phyloP scores from a whole-genome alignment of 2,329 filamentous ascomycete genomes.

The Aureobasidium melanogenum region DNA sequence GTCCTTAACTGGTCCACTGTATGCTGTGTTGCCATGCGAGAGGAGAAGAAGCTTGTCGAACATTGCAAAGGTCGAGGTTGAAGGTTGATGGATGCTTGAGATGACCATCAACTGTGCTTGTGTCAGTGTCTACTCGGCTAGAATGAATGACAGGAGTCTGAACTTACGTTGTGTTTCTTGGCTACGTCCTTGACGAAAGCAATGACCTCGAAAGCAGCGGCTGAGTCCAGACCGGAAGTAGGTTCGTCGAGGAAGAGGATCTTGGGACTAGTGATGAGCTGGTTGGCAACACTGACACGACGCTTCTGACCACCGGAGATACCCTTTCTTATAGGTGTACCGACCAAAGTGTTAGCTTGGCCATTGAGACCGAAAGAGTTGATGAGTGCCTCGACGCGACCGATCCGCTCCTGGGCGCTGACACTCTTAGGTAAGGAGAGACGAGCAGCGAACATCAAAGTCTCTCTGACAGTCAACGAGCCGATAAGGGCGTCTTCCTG shows the following conservation, averaged over 20 bases:
- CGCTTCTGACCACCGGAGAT: slow-evolving; percentile 81
- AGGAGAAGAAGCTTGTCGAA: slow-evolving; percentile 74
- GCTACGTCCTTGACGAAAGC: slow-evolving; percentile 61
- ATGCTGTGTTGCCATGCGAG: slow-evolving; percentile 61
- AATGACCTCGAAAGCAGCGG: slow-evolving; percentile 67
- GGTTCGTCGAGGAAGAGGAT: slow-evolving; percentile 79
- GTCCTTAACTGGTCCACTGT: slow-evolving; percentile 55
- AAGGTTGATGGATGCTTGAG: slow-evolving; percentile 79
- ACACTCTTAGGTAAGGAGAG: slow-evolving; percentile 48
- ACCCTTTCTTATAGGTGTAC: slow-evolving; percentile 74
- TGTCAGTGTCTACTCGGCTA: neutral
- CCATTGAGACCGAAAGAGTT: slow-evolving; percentile 62
- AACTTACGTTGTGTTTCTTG: slow-evolving; percentile 52
- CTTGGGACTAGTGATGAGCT: slow-evolving; percentile 71
- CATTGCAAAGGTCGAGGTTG: slow-evolving; percentile 65
- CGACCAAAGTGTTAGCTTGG: slow-evolving; percentile 64
- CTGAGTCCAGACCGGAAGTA: slow-evolving; percentile 74
- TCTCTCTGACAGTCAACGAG: slow-evolving; percentile 71
- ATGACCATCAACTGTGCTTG: slow-evolving; percentile 59
- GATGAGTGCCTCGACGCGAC: slow-evolving; percentile 58
- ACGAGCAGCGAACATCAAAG: slow-evolving; percentile 66
- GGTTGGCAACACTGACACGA: slow-evolving; percentile 68
- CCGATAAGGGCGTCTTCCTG: slow-evolving; percentile 82
- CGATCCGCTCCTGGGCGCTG: slow-evolving; percentile 48
- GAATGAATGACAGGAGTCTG: neutral